Evolutionary conservation across 768 basidiomycete genomes (phyloP).

Genomic region (Hysterangium stoloniferum): DNA sequence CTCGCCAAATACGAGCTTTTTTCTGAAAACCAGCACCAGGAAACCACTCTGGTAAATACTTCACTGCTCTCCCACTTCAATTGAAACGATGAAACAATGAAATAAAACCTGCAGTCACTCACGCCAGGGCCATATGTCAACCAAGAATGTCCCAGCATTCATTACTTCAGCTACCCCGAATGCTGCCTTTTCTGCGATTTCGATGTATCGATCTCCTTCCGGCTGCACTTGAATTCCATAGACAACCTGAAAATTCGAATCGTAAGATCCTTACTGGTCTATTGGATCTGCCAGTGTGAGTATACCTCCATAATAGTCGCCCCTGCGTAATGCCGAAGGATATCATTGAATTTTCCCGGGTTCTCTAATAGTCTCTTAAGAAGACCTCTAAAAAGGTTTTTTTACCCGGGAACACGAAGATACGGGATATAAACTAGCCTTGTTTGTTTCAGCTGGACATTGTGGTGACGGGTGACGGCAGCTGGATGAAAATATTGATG

Average conservation of each 20-base stretch:
- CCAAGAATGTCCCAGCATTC: background rate
- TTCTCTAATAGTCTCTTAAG: constrained; percentile 3
- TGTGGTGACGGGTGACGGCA: background rate
- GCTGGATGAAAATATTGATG: constrained; percentile 3
- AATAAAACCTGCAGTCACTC: background rate
- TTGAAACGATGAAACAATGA: background rate
- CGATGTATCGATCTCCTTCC: constrained; percentile 1
- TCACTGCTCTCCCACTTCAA: background rate
- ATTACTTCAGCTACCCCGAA: background rate
- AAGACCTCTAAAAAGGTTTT: constrained; percentile 1
- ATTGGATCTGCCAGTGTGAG: background rate
- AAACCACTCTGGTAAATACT: constrained; percentile 2
- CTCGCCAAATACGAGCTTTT: background rate
- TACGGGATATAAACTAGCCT: background rate
- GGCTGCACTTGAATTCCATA: background rate
- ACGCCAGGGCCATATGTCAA: constrained; percentile 1
- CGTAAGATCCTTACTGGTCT: background rate
- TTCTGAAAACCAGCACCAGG: background rate
- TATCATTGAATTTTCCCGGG: background rate
- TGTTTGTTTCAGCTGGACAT: background rate
- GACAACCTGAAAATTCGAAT: background rate
- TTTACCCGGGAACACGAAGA: background rate
- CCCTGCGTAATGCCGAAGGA: background rate
- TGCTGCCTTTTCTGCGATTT: background rate
- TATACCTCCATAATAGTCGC: constrained; percentile 8